Evolutionary conservation across 75 land plant species (phyloP).

Genomic region (Ceratopteris richardii): DNA sequence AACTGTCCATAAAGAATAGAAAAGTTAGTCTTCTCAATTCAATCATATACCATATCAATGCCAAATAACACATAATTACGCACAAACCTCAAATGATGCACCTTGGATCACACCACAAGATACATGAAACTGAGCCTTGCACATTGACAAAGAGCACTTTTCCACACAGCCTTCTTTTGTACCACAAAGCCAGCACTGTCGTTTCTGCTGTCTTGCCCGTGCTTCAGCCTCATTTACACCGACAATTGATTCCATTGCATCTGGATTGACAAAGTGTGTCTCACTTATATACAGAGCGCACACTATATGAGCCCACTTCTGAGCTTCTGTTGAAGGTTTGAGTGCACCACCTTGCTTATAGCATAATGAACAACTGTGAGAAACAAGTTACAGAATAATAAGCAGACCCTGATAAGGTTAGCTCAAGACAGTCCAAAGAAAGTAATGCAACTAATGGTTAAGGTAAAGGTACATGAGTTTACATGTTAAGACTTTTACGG

Average conservation of each 20-base stretch:
- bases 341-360: constrained; percentile 32
- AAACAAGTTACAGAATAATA: constrained; percentile 3
- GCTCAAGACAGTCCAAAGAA: not conserved
- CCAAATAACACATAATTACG: not conserved
- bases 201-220: constrained; percentile 20
- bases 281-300: constrained; percentile 38
- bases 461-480: too few species aligned
- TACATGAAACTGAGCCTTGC: constrained; percentile 27
- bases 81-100: constrained; percentile 28
- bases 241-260: constrained; percentile 41
- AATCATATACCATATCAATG: not conserved
- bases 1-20: constrained; percentile 7
- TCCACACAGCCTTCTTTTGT: constrained; percentile 23
- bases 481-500: too few species aligned
- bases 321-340: constrained; percentile 26
- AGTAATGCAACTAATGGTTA: too few species aligned
- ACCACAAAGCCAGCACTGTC: constrained; percentile 26
- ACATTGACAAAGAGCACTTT: constrained; percentile 18
- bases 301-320: constrained; percentile 31
- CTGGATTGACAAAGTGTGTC: constrained; percentile 30
- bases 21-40: not conserved
- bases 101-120: constrained; percentile 34
- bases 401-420: not conserved
- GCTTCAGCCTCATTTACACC: constrained; percentile 27
- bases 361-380: constrained; percentile 34